Conservation (phyloP, 148 eudicot genomes). For the Dianthus caryophyllus region DNA sequence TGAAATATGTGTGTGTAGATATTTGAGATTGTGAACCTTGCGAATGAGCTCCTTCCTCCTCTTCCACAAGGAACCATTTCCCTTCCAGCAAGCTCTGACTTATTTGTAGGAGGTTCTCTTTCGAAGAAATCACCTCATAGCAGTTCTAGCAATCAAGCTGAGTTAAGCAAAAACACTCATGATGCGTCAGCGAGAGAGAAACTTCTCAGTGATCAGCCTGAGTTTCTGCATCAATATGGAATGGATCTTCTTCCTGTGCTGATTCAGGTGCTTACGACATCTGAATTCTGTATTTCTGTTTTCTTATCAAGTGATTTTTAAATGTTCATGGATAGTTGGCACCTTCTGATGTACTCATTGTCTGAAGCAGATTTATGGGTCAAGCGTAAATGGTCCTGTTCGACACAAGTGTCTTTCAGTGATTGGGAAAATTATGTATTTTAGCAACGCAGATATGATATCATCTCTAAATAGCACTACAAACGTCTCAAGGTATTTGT, state of each 20-base stretch:
- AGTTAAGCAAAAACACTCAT: constrained; percentile 39
- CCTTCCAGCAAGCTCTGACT: constrained; percentile 64
- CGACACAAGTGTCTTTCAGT: constrained; percentile 96
- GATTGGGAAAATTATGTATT: constrained; percentile 92
- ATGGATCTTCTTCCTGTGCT: constrained; percentile 90
- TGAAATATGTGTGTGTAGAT: constrained; percentile 37
- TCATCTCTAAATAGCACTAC: constrained; percentile 60
- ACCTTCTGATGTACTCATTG: neutral
- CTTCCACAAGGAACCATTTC: constrained; percentile 85
- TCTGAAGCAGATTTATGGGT: constrained; percentile 78
- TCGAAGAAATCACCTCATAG: constrained; percentile 50
- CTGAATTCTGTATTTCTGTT: neutral
- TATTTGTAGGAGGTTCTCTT: constrained; percentile 59
- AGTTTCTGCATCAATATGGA: constrained; percentile 87
- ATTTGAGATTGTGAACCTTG: constrained; percentile 93
- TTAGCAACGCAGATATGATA: constrained; percentile 85
- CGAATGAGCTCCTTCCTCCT: constrained; percentile 98
- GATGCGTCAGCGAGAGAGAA: constrained; percentile 70
- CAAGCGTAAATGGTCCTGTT: constrained; percentile 96
- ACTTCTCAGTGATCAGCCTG: constrained; percentile 83
- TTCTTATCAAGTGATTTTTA: neutral
- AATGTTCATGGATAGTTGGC: neutral
- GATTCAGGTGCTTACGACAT: constrained; percentile 52
- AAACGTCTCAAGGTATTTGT: constrained; percentile 74
- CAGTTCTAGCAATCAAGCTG: constrained; percentile 61